Conservation (phyloP, 1,284 basidiomycete species). For the Bondarzewia mesenterica region DNA sequence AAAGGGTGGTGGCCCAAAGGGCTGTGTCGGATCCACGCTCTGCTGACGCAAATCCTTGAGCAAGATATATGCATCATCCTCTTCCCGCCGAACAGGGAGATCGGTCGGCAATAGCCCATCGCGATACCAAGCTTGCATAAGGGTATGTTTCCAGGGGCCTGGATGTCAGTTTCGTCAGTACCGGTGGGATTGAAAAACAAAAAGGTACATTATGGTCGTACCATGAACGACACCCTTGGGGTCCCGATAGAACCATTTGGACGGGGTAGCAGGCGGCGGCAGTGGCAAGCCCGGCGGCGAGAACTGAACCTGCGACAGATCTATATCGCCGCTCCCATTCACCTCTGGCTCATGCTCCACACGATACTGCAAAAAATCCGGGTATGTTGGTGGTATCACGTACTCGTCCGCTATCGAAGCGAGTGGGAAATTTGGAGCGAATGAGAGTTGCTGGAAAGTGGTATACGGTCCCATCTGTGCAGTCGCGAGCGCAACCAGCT, state of each 20-base stretch:
- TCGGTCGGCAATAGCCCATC: constrained; percentile 73
- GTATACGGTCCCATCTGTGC: constrained; percentile 75
- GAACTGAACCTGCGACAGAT: constrained; percentile 58
- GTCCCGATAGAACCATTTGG: constrained; percentile 73
- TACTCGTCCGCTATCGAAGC: constrained; percentile 83
- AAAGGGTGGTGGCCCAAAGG: constrained; percentile 52
- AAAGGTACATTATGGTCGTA: constrained; percentile 23
- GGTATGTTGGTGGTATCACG: constrained; percentile 81
- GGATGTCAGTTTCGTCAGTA: constrained; percentile 2
- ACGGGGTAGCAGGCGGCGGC: constrained; percentile 54
- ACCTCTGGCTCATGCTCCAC: constrained; percentile 49
- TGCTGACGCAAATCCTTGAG: constrained; percentile 68
- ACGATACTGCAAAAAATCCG: constrained; percentile 65
- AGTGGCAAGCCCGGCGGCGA: constrained; percentile 71
- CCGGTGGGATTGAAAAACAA: constrained; percentile 5
- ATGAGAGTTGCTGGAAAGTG: constrained; percentile 80
- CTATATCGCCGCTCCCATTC: constrained; percentile 31
- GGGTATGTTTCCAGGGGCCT: constrained; percentile 79
- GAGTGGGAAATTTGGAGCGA: constrained; percentile 76
- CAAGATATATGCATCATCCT: constrained; percentile 56
- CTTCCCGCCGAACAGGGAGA: constrained; percentile 69
- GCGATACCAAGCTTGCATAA: constrained; percentile 82
- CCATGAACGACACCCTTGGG: constrained; percentile 73
- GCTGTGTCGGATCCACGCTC: constrained; percentile 68
- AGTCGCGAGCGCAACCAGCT: constrained; percentile 58